Evolutionary conservation across 768 basidiomycete genomes (phyloP), one percentile per base, ranked within the genome.

Genomic region (Porphyrellus cyaneotinctus): DNA sequence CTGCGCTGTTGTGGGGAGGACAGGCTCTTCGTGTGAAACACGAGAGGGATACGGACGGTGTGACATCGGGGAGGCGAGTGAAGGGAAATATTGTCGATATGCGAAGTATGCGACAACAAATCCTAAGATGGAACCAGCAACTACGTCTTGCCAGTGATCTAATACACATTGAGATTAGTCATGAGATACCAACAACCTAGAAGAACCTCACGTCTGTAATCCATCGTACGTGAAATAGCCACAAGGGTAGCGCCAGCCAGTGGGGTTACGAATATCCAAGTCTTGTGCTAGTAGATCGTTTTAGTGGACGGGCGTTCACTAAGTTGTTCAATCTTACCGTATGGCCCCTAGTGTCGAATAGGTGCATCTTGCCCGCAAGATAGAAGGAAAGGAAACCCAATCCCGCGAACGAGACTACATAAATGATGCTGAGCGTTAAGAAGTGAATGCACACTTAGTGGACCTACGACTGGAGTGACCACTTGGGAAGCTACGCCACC

Each of bases 71-170:
- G 84, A 82, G 2, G 71, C 64, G n/a, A 91, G 78, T n/a, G 80
- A 73, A 18, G 87, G 88, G 62, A 87, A 93, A 69, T 92, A 91
- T 64, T 90, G 90, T 38, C 88, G 82, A 69, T 95, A 95, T 15
- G 80, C 68, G 60, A 92, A 87, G 71, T 80, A 87, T 17, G 91
- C 75, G 51, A 89, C 72, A 41, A 77, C 64, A 17, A 88, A 73
- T 13, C 95, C 95, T 9, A 97, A 74, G 26, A 86, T 48, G 3
- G 84, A 79, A 6, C 95, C 94, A 2, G 88, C 82, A 10, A 91
- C 63, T 38, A 97, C 88, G 59, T 99, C 95, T 6, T 91, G 84
- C 88, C 91, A 94, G 67, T 95, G 92, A 69, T 95, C 89, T 91
- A 56, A 30, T n/a, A n/a, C n/a, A n/a, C 32, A 43, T 10, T 32